Percentiles rank a stretch among this genome's conserved stretches.
phyloP scores from a whole-genome alignment of 108 stramenopile genomes.

The Fragilaria radians region DNA sequence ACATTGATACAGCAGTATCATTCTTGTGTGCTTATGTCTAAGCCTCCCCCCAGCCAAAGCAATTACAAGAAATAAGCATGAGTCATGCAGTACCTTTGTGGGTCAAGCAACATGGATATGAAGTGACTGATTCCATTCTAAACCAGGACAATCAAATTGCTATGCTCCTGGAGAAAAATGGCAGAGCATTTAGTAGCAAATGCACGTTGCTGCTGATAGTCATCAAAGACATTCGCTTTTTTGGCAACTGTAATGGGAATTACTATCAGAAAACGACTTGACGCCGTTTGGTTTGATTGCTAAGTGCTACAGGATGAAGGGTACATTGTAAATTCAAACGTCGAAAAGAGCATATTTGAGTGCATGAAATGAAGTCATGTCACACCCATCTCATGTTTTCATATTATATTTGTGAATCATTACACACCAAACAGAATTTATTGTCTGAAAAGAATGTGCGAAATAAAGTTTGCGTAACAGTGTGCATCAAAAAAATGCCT shows the following conservation, averaged over 20 bases:
- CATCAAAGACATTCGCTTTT: neutral
- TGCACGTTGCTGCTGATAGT: neutral
- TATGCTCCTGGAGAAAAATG: slow-evolving; percentile 30
- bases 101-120: slow-evolving; percentile 30
- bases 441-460: slow-evolving; percentile 1
- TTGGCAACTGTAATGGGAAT: slow-evolving; percentile 35
- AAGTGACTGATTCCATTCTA: slow-evolving; percentile 7
- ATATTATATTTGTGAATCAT: slow-evolving; percentile 12
- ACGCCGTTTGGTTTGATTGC: slow-evolving; percentile 51
- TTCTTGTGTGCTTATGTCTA: too few species aligned
- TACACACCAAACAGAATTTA: neutral
- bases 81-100: too few species aligned
- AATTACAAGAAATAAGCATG: too few species aligned
- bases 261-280: slow-evolving; percentile 31
- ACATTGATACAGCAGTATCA: too few species aligned
- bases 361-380: slow-evolving; percentile 51
- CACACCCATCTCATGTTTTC: slow-evolving; percentile 14
- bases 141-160: slow-evolving; percentile 38
- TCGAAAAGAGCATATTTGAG: slow-evolving; percentile 7
- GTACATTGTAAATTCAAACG: slow-evolving; percentile 41
- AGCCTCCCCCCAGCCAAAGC: too few species aligned
- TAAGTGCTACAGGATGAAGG: slow-evolving; percentile 53
- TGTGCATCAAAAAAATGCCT: slow-evolving; percentile 31
- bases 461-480: slow-evolving; percentile 10
- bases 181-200: slow-evolving; percentile 11